Base-by-base conservation (phyloP, 768 basidiomycete species). In the Podaxis sp. region DNA sequence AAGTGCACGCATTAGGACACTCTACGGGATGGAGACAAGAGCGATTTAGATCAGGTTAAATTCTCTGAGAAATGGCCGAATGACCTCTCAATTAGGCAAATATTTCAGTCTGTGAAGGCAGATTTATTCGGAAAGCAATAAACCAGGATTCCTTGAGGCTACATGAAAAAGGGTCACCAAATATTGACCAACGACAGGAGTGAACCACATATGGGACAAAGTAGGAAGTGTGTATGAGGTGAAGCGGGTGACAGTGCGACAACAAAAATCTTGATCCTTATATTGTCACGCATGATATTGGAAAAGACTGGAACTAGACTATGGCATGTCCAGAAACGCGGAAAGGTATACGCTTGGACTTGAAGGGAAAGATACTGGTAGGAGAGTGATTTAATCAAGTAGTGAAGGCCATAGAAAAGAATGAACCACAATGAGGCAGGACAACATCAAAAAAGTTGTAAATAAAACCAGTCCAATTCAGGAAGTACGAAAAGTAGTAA, bases 401-500 rank as follows among this genome's bases (percentile, higher is more conserved):
- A 36, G 40, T 35, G 21, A 38, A 38, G 47, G 57, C 36, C 18
- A 46, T 25, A 55, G 55, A 50, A 62, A 28, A 18, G 42, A 40
- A 35, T 36, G 48, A 32, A 44, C 5, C 28, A 57, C 36, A 42
- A 25, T 21, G 58, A 62, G 50, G 32, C 46, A 48, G 14, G 46
- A 23, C 50, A 25, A 23, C n/a, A 6, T 32, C 32, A 44, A 37
- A 28, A 51, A 59, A 52, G 51, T 23, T 18, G 40, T 23, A 46
- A 38, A 46, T 32, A 35, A 21, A 60, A 52, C 35, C 18, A 32
- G 55, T 50, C 32, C 56, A 23, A 57, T 58, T 57, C 50, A 54
- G 44, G 51, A 57, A 46, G 35, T 32, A 11, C 11, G 13, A 37
- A 38, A 54, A 42, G 48, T 27, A 27, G 25, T 42, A 40, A 48